Conservation (phyloP, 129 eudicot genomes). For the Chrysanthemum makinoi region DNA sequence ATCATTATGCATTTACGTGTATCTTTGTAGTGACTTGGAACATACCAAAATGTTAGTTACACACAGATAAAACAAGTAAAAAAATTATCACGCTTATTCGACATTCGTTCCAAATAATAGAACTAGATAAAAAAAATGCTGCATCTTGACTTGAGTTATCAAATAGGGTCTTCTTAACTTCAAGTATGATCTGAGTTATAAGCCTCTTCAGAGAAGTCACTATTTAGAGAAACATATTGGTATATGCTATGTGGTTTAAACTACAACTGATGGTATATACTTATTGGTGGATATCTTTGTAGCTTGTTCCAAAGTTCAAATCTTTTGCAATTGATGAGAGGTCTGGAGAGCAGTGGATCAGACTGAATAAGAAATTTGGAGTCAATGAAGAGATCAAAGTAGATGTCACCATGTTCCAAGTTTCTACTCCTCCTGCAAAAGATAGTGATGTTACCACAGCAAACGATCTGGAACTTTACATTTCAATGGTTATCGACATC, state of each 20-base stretch:
- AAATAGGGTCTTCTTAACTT: background rate
- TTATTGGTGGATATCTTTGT: constrained; percentile 18
- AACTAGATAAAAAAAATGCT: background rate
- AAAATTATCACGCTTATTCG: too few species aligned
- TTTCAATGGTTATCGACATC: constrained; percentile 61
- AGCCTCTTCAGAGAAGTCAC: too few species aligned
- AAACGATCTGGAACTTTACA: constrained; percentile 57
- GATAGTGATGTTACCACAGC: constrained; percentile 31
- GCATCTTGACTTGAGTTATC: background rate
- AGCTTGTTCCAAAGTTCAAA: constrained; percentile 54
- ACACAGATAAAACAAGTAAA: too few species aligned
- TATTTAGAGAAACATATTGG: background rate
- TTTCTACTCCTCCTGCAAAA: constrained; percentile 50
- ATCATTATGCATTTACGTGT: too few species aligned
- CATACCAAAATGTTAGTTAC: too few species aligned
- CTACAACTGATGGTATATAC: background rate
- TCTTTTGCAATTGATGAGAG: constrained; percentile 66
- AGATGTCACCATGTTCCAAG: constrained; percentile 88
- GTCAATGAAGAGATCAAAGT: constrained; percentile 77
- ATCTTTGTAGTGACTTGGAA: too few species aligned
- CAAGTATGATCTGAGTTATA: background rate
- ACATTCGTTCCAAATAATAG: background rate
- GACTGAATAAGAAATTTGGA: constrained; percentile 59
- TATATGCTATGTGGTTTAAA: background rate
- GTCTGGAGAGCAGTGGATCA: constrained; percentile 88